These are phyloP conservation scores for Alternaria conjuncta DNA, from an alignment of 2,329 filamentous ascomycete species.

Conservation along the genomic window DNA sequence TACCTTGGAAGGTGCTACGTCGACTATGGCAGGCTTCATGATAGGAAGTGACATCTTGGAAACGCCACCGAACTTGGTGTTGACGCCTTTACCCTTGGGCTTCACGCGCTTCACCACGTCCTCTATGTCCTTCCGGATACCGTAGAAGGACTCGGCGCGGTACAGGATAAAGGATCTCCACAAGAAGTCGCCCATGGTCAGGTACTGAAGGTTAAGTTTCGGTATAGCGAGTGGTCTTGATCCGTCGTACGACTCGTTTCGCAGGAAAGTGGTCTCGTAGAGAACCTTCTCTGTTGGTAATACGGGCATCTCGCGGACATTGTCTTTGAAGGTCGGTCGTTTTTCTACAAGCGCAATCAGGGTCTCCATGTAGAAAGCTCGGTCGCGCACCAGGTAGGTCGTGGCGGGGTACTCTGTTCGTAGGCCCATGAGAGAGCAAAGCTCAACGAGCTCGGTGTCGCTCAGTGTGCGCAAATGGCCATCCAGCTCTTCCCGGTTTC, in stretches of 20 bases:
- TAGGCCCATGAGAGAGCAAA: conserved; percentile 76
- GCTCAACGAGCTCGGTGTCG: conserved; percentile 73
- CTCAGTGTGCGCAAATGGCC: conserved; percentile 74
- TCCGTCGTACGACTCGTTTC: conserved; percentile 87
- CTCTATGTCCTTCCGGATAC: conserved; percentile 90
- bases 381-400: conserved; percentile 67
- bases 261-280: conserved; percentile 78
- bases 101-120: conserved; percentile 78
- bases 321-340: conserved; percentile 82
- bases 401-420: conserved; percentile 81
- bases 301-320: conserved; percentile 71
- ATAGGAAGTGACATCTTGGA: conserved; percentile 93
- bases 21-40: conserved; percentile 82
- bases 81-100: conserved; percentile 72
- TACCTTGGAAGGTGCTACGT: conserved; percentile 82
- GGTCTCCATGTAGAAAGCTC: conserved; percentile 72
- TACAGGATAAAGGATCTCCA: conserved; percentile 93
- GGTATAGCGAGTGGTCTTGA: conserved; percentile 87
- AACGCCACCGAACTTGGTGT: conserved; percentile 76
- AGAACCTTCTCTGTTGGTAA: conserved; percentile 84
- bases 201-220: conserved; percentile 93
- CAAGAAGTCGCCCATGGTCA: conserved; percentile 94
- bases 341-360: conserved; percentile 78
- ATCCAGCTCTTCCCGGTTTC: conserved; percentile 78
- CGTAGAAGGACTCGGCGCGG: conserved; percentile 89